These are phyloP conservation scores for Candida glaebosa DNA, from an alignment of 805 yeast species.

Conservation along the genomic window DNA sequence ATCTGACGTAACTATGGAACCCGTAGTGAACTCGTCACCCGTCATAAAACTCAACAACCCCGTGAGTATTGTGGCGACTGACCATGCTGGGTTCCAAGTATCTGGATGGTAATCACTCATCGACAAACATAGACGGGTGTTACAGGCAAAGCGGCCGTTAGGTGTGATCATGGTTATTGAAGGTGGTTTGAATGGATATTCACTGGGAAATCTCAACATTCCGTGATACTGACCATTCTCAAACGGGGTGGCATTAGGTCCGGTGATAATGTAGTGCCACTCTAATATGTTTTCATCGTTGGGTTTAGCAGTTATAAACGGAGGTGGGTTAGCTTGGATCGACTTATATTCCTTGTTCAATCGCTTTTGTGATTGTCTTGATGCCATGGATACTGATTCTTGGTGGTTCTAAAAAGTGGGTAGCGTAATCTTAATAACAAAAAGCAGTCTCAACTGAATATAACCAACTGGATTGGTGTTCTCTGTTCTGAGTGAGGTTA, in stretches of 20 bases:
- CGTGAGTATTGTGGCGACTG: constrained; percentile 80
- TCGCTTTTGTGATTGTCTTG: constrained; percentile 41
- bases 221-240: constrained; percentile 89
- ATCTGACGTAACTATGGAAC: constrained; percentile 67
- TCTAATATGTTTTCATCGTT: constrained; percentile 82
- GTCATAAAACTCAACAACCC: constrained; percentile 93
- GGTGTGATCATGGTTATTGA: constrained; percentile 88
- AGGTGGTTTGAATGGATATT: constrained; percentile 91
- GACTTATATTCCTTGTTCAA: constrained; percentile 79
- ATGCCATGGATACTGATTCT: constrained; percentile 25
- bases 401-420: background rate
- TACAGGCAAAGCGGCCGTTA: constrained; percentile 79
- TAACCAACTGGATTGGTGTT: no score
- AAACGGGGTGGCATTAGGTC: constrained; percentile 89
- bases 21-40: constrained; percentile 79
- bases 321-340: constrained; percentile 77
- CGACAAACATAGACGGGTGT: constrained; percentile 80
- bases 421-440: no score
- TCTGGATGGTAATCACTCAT: constrained; percentile 95
- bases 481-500: no score
- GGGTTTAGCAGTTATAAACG: constrained; percentile 80
- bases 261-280: constrained; percentile 91
- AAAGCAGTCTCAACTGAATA: no score
- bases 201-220: constrained; percentile 73
- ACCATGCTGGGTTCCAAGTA: constrained; percentile 96